Conservation (phyloP, 306 rosid genomes). For the Argentina anserina region DNA sequence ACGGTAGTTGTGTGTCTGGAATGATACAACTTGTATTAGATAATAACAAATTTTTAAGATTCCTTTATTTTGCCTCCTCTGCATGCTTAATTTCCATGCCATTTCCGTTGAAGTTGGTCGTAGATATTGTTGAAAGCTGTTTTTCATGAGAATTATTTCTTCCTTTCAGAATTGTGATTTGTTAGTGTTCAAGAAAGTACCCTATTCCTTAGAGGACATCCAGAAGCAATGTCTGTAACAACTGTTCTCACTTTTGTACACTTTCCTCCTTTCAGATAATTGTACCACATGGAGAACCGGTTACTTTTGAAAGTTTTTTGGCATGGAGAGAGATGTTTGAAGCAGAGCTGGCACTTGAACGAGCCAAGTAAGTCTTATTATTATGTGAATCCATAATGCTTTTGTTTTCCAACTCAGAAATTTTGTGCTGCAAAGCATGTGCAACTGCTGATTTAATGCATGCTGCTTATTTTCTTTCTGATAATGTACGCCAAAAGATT, state of each 20-base stretch:
- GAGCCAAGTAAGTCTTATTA: slow-evolving; percentile 82
- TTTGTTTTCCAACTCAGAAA: neutral
- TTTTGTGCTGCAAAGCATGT: neutral
- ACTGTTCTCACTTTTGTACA: slow-evolving; percentile 28
- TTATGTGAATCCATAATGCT: slow-evolving; percentile 9
- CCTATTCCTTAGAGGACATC: neutral
- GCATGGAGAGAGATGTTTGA: slow-evolving; percentile 99
- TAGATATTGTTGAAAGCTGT: slow-evolving; percentile 2
- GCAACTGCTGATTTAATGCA: neutral
- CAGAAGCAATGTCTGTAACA: slow-evolving; percentile 7
- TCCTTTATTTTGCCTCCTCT: neutral
- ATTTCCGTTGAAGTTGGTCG: neutral
- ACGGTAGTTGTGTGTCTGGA: neutral
- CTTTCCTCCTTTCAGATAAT: slow-evolving; percentile 43
- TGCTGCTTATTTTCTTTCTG: neutral
- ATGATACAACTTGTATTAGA: neutral
- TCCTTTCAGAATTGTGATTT: neutral
- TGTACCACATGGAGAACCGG: slow-evolving; percentile 95
- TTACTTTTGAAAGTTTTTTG: slow-evolving; percentile 83
- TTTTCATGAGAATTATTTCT: neutral
- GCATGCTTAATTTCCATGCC: neutral
- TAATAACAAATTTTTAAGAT: neutral
- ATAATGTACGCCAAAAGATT: neutral
- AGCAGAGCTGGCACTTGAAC: slow-evolving; percentile 94
- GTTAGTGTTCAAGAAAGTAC: neutral